These are phyloP conservation scores for Blepharisma stoltei DNA, from an alignment of 73 alveolate genomes.

Conservation along the genomic window DNA sequence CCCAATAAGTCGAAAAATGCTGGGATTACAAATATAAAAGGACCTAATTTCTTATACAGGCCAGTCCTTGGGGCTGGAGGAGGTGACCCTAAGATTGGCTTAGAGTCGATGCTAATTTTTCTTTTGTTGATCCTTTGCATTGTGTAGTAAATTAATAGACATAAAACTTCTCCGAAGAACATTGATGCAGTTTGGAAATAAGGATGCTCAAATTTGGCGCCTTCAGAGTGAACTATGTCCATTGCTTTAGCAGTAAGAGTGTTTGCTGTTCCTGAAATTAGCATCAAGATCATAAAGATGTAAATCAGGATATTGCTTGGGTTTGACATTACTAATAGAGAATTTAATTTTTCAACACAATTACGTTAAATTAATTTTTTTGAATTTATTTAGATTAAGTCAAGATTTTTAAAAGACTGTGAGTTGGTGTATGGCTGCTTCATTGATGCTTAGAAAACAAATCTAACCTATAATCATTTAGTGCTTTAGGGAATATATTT, in stretches of 20 bases:
- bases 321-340: no score
- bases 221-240: conserved; percentile 25
- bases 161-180: conserved; percentile 62
- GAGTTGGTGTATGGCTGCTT: no score
- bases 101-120: conserved; percentile 16
- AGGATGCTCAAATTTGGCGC: conserved; percentile 61
- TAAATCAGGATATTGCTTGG: conserved; percentile 18
- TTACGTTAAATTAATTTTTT: no score
- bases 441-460: no score
- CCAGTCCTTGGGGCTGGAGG: conserved; percentile 1
- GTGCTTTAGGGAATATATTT: no score
- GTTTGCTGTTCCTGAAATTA: conserved; percentile 51
- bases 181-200: conserved; percentile 52
- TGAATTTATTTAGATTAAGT: no score
- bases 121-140: conserved; percentile 5
- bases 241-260: conserved; percentile 22
- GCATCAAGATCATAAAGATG: conserved; percentile 54
- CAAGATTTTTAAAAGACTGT: no score
- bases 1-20: conserved; percentile 78
- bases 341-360: no score
- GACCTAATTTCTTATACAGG: conserved; percentile 31
- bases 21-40: conserved; percentile 60
- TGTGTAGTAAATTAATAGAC: conserved; percentile 36
- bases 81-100: neutral
- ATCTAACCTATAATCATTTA: no score